phyloP scores from a whole-genome alignment of 192 early-diverging fungal genomes.

The Entomortierella lignicola region DNA sequence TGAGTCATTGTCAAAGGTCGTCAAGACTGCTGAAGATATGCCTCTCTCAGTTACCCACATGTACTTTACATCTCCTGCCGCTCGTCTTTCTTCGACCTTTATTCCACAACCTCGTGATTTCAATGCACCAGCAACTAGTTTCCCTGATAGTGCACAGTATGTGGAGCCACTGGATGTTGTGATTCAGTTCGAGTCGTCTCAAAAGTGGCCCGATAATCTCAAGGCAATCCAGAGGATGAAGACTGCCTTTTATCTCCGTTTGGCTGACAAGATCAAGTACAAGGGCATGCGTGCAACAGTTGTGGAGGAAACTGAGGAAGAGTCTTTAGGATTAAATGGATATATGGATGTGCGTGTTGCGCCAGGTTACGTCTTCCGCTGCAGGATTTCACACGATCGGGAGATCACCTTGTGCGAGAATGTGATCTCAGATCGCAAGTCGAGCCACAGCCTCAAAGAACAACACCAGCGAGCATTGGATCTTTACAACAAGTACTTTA shows the following conservation, averaged over 20 bases:
- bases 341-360: slow-evolving; percentile 80
- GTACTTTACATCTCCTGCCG: slow-evolving; percentile 65
- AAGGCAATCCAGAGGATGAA: slow-evolving; percentile 91
- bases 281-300: slow-evolving; percentile 61
- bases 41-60: slow-evolving; percentile 74
- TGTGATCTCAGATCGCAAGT: slow-evolving; percentile 63
- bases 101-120: slow-evolving; percentile 74
- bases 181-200: slow-evolving; percentile 86
- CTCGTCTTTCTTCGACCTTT: slow-evolving; percentile 82
- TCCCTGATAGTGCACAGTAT: slow-evolving; percentile 63
- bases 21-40: slow-evolving; percentile 72
- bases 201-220: slow-evolving; percentile 92
- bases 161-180: slow-evolving; percentile 81
- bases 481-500: slow-evolving; percentile 61
- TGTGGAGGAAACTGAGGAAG: slow-evolving; percentile 58
- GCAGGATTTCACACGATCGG: slow-evolving; percentile 76
- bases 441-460: slow-evolving; percentile 54
- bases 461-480: slow-evolving; percentile 63
- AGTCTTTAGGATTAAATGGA: slow-evolving; percentile 59
- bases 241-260: slow-evolving; percentile 83
- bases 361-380: slow-evolving; percentile 84
- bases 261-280: slow-evolving; percentile 71
- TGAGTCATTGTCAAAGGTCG: slow-evolving; percentile 69
- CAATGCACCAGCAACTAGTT: slow-evolving; percentile 37
- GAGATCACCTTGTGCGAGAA: slow-evolving; percentile 73